Conservation (phyloP, 768 basidiomycete genomes). For the Naganishia onofrii region DNA sequence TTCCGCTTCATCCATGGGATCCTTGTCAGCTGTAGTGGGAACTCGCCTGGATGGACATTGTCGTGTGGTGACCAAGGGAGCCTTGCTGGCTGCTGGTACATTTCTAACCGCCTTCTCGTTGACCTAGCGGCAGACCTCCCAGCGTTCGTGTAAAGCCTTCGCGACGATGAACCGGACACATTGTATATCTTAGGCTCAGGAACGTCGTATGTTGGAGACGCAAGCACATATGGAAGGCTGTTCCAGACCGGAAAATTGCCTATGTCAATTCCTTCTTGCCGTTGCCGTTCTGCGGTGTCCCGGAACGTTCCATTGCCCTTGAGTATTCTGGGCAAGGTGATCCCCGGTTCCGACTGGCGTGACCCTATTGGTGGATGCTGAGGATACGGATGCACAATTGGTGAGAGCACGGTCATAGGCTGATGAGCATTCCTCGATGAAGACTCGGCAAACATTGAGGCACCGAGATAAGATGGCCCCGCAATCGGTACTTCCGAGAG, state of each 20-base stretch:
- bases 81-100: too few relatives aligned
- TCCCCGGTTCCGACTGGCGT: not conserved
- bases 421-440: not conserved
- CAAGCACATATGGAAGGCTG: not conserved
- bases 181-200: not conserved
- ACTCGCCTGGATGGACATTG: not conserved
- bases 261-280: not conserved
- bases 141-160: not conserved
- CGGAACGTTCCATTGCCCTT: constrained; percentile 5
- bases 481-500: not conserved
- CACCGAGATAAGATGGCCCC: not conserved
- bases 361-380: not conserved
- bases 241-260: not conserved
- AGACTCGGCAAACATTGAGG: not conserved
- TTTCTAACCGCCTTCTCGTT: too few relatives aligned
- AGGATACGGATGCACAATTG: not conserved
- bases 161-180: not conserved
- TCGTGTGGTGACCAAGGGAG: too few relatives aligned
- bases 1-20: constrained; percentile 1
- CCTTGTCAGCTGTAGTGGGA: constrained; percentile 5
- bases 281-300: not conserved
- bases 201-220: not conserved
- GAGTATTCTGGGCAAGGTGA: not conserved
- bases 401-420: too few relatives aligned
- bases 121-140: too few relatives aligned